Evolutionary conservation across 768 basidiomycete genomes (phyloP), one percentile per base, ranked within the genome.

Genomic region (Tremella yokohamensis): DNA sequence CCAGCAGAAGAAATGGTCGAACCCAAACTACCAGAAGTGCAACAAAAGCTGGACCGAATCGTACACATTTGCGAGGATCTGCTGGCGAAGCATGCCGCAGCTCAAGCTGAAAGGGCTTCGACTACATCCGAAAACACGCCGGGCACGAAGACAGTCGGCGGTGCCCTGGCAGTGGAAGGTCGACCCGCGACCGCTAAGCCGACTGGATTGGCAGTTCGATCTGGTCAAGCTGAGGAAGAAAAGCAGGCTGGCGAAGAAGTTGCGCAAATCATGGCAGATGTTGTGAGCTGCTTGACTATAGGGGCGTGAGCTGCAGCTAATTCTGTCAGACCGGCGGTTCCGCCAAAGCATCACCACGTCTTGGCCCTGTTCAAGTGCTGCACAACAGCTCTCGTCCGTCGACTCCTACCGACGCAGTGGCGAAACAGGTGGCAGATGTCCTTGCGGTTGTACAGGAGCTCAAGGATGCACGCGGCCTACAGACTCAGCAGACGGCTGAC

Each of bases 401-500:
- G 34, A 18, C 42, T 4, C 26, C 42, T 58, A n/a, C 59, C n/a
- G 57, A 61, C 19, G 54, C 59, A 38, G 44, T 55, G 19, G 49
- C 58, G 8, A 57, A 70, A n/a, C 69, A 73, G 54, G 49, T 75
- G 15, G 38, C 55, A 8, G 70, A 76, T 29, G 70, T 75, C 1
- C 57, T 76, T 1, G 54, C 20, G 13, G 56, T 73, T 1, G 68
- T 75, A 44, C 68, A 64, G 25, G 69, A 74, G 24, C 56, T 75
- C 39, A 70, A 74, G 47, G 69, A 69, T 2, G 64, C 67, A 1
- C 61, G 76, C 40, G 52, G 60, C 22, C 48, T 70, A 1, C 76
- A 77, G 39, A 68, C 67, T 44, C 74, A 75, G 55, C 74, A 77
- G 40, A 74, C 74, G 16, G 66, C 68, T 13, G 76, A 77, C 54